These are phyloP conservation scores for Aspergillus mulundensis DNA, from an alignment of 495 filamentous ascomycete genomes.

Conservation along the genomic window DNA sequence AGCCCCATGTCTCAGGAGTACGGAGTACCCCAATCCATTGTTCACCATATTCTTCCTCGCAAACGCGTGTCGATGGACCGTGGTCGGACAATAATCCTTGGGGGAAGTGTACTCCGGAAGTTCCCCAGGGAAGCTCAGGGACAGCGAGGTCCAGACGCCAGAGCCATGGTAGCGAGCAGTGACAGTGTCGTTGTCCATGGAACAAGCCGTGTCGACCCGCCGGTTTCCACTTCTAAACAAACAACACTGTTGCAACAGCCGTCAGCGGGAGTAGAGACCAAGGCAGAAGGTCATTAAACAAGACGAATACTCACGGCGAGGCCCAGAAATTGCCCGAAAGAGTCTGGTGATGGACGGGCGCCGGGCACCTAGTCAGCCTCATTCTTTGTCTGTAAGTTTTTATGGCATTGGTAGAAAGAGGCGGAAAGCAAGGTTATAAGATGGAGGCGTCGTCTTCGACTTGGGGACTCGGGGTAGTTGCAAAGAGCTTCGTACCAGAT, in stretches of 20 bases:
- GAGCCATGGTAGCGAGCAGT: conserved; percentile 5
- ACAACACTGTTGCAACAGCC: too few relatives aligned
- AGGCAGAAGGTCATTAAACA: not conserved
- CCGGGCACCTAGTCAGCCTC: conserved; percentile 4
- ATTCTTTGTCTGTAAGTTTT: not conserved
- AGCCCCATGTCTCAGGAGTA: not conserved
- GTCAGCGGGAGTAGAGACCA: not conserved
- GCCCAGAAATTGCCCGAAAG: not conserved
- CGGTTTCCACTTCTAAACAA: not conserved
- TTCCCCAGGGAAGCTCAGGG: not conserved
- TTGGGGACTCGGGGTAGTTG: not conserved
- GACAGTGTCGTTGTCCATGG: not conserved
- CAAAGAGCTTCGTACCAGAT: not conserved
- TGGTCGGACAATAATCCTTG: not conserved
- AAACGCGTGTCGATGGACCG: not conserved
- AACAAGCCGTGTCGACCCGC: not conserved
- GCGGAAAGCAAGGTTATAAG: not conserved
- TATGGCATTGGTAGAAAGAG: not conserved
- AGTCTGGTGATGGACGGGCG: not conserved
- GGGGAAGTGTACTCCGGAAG: not conserved
- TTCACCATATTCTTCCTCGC: not conserved
- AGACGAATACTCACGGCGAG: not conserved
- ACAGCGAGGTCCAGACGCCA: not conserved
- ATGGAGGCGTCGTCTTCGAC: not conserved
- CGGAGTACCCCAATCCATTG: not conserved